phyloP scores from a whole-genome alignment of 2,329 filamentous ascomycete genomes.

The Rutstroemia sp. region DNA sequence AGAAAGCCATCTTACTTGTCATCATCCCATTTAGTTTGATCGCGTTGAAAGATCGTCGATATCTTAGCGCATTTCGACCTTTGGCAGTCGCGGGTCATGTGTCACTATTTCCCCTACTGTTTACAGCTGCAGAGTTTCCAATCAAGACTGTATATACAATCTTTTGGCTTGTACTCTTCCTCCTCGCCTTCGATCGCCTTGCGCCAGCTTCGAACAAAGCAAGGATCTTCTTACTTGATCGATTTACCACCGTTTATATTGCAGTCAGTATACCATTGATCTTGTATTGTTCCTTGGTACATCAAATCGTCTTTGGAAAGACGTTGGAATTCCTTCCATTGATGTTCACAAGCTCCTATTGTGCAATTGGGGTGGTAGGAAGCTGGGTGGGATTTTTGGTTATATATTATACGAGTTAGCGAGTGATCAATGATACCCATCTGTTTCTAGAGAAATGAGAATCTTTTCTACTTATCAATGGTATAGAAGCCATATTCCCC shows the following conservation, averaged over 20 bases:
- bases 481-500: too few relatives aligned
- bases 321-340: constrained; percentile 84
- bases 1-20: constrained; percentile 90
- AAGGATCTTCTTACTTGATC: constrained; percentile 85
- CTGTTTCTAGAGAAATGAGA: neutral
- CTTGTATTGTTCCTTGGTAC: constrained; percentile 77
- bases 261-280: constrained; percentile 84
- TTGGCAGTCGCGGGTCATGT: constrained; percentile 91
- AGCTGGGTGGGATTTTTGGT: constrained; percentile 95
- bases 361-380: constrained; percentile 85
- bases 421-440: constrained; percentile 15
- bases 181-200: constrained; percentile 78
- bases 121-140: constrained; percentile 86
- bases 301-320: constrained; percentile 75
- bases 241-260: constrained; percentile 85
- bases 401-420: constrained; percentile 63
- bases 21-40: constrained; percentile 94
- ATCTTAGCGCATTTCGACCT: constrained; percentile 85
- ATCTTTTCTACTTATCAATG: neutral
- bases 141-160: constrained; percentile 92
- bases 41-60: constrained; percentile 80
- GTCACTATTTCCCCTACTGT: constrained; percentile 87
- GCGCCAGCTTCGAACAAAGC: constrained; percentile 73
- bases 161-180: constrained; percentile 81
- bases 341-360: constrained; percentile 96